Evolutionary conservation across 768 basidiomycete genomes (phyloP).

Genomic region (Pisolithus orientalis): DNA sequence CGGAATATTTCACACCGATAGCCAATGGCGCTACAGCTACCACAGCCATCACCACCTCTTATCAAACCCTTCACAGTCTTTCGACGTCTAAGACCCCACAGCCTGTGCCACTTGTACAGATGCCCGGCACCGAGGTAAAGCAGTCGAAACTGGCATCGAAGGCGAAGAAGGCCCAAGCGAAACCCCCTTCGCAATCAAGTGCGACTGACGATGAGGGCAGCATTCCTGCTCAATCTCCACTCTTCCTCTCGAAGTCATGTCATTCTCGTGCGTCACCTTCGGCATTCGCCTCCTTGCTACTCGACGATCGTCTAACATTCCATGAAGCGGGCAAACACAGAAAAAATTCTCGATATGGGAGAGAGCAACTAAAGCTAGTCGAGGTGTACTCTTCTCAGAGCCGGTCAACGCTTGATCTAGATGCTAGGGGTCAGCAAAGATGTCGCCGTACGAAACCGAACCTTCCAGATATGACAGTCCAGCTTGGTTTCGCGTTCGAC

Average conservation of each 20-base stretch:
- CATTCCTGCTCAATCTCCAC: conserved; percentile 38
- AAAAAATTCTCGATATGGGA: conserved; percentile 25
- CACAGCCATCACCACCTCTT: conserved; percentile 78
- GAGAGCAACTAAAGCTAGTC: conserved; percentile 24
- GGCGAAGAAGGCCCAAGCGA: conserved; percentile 52
- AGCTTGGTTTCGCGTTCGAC: conserved; percentile 60
- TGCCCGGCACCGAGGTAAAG: conserved; percentile 34
- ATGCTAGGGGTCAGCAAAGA: conserved; percentile 7
- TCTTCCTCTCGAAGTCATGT: conserved; percentile 50
- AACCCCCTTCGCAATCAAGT: conserved; percentile 27
- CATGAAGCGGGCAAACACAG: conserved; percentile 30
- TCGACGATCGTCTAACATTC: conserved; percentile 43
- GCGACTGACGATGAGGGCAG: conserved; percentile 35
- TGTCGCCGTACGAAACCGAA: conserved; percentile 6
- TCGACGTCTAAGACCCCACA: conserved; percentile 28
- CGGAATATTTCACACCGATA: conserved; percentile 71
- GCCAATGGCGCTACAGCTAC: conserved; percentile 81
- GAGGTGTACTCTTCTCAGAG: conserved; percentile 27
- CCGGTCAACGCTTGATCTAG: conserved; percentile 19
- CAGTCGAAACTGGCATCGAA: conserved; percentile 76
- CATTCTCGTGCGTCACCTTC: conserved; percentile 72
- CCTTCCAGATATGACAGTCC: conserved; percentile 31
- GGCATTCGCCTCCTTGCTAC: conserved; percentile 66
- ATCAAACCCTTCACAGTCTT: conserved; percentile 64
- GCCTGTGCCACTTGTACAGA: conserved; percentile 17